phyloP scores from a whole-genome alignment of 2,329 filamentous ascomycete species.

The Seiridium unicorne region DNA sequence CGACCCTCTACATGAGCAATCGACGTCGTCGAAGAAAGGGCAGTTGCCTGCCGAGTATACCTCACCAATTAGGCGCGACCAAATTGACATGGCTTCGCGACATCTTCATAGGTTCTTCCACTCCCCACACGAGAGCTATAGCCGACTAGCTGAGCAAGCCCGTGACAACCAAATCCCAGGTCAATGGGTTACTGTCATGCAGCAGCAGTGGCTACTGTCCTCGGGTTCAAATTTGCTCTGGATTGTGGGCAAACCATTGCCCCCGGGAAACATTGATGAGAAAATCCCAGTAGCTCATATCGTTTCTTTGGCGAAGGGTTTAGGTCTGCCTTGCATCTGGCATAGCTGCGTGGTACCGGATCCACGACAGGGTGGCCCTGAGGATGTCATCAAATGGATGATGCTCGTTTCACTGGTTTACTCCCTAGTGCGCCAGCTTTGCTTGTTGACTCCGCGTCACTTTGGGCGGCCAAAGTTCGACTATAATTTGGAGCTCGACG shows the following conservation, averaged over 20 bases:
- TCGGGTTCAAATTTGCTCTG: not conserved
- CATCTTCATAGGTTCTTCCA: not conserved
- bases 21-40: not conserved
- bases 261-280: not conserved
- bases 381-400: not conserved
- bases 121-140: not conserved
- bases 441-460: not conserved
- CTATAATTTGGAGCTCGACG: too few relatives aligned
- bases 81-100: not conserved
- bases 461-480: not conserved
- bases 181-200: not conserved
- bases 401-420: not conserved
- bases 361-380: not conserved
- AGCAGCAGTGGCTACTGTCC: not conserved
- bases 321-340: not conserved
- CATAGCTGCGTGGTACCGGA: not conserved
- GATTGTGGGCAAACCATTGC: not conserved
- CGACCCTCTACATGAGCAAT: too few relatives aligned
- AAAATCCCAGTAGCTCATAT: not conserved
- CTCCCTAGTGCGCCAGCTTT: not conserved
- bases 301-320: not conserved
- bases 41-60: not conserved
- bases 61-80: not conserved
- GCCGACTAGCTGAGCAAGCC: not conserved
- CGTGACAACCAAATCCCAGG: not conserved